Conservation (phyloP, 176 grass and related monocot species). For the Phyllostachys edulis region DNA sequence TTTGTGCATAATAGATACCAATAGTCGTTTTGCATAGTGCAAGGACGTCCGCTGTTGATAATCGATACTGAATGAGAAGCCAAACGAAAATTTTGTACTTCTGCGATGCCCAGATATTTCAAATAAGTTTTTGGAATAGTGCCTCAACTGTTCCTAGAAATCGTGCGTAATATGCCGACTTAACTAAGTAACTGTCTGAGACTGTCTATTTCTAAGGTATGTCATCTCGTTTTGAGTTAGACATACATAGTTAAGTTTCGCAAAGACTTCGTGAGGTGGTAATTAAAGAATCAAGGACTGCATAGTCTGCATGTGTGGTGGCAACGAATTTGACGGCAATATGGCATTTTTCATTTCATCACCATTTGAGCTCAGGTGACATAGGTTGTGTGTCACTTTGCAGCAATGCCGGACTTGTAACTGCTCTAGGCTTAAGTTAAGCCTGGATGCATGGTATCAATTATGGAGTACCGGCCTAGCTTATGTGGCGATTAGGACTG, state of each 20-base stretch:
- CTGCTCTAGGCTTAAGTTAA: background rate
- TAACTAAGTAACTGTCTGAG: too few relatives aligned
- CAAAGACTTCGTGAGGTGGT: background rate
- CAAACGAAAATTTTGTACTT: too few relatives aligned
- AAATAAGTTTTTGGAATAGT: too few relatives aligned
- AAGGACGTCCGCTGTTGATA: rapidly evolving
- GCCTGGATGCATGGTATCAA: background rate
- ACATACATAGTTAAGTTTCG: background rate
- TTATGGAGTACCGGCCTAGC: background rate
- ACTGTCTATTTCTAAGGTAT: too few relatives aligned
- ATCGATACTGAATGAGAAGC: too few relatives aligned
- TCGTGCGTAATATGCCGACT: too few relatives aligned
- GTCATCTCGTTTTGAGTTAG: too few relatives aligned
- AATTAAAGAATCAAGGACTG: background rate
- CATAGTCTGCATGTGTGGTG: background rate
- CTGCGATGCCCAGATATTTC: too few relatives aligned
- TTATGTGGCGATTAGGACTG: constrained; percentile 14
- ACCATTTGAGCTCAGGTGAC: constrained; percentile 3
- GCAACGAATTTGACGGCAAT: background rate
- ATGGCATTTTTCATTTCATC: background rate
- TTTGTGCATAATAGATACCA: too few relatives aligned
- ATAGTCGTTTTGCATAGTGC: too few relatives aligned
- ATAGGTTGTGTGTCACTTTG: background rate
- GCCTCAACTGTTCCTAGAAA: too few relatives aligned
- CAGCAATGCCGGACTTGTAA: background rate